Evolutionary conservation across 768 basidiomycete species (phyloP), one percentile per base, ranked within the genome.

Genomic region (Serendipita indica): DNA sequence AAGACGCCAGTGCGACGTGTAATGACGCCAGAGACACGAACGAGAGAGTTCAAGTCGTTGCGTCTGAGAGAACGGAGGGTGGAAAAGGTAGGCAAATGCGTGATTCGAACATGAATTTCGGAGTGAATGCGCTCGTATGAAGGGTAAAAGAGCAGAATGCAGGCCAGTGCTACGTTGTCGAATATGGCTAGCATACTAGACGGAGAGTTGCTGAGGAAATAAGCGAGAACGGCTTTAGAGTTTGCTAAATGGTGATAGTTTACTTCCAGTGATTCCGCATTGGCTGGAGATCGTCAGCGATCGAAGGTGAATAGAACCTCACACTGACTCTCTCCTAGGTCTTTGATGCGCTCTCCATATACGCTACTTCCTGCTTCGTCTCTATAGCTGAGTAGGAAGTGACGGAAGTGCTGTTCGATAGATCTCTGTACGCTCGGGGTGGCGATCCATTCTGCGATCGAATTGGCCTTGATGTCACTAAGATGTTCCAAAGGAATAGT

Each of bases 401-500:
- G 82, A 45, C 88, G 80, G 77, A 99, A 98, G 70, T 97, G 89
- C 62, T 84, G 81, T 64, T 87, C 79, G 62, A 99, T 91, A 0
- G 93, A 85, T 58, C 88, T 79, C 64, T 86, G 81, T 63, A 98
- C 94, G 39, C 88, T 82, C 60, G 93, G 90, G 60, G 85, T 84
- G 16, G 89, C 85, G 65, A 98, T 93, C 96, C 96, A 99, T 70
- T 98, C 96, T 22, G 87, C 86, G 59, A 99, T 91, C 12, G 89
- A 92, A 67, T 93, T 90, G 35, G 93, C 90, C 68, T 98, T 97
- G 74, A 99, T 92, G 67, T 99, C 96, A 61, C 89, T 89, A 7
- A 99, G 76, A 73, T 99, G 90, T 68, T 98, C 94, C 39, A 96
- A 70, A 0, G 96, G 92, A 58, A 99, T 77, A 70, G 97, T 92